Evolutionary conservation across 2,329 filamentous ascomycete species (phyloP), one percentile per base, ranked within the genome.

Genomic region (Raffaelea albimanens): DNA sequence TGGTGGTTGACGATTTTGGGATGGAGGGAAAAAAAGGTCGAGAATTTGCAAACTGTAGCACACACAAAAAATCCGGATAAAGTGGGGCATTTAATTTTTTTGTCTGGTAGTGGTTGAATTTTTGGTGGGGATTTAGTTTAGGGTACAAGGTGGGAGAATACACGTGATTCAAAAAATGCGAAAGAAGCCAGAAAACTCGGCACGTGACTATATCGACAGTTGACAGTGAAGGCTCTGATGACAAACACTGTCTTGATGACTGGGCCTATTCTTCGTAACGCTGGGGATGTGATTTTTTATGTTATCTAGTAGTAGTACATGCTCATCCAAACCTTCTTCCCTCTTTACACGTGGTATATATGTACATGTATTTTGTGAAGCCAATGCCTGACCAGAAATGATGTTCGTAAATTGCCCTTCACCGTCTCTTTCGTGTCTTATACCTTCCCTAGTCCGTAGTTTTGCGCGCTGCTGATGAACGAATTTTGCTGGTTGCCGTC

Each of bases 381-480:
- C n/a, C n/a, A n/a, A n/a, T n/a, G n/a, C n/a, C n/a, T n/a, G n/a
- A n/a, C n/a, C n/a, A n/a, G n/a, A n/a, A n/a, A n/a, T n/a, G n/a
- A n/a, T n/a, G n/a, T n/a, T n/a, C 13, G 25, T 29, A 7, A 29
- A 29, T 29, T 29, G 9, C n/a, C n/a, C n/a, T 38, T 38, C n/a
- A 16, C 31, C 31, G 31, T 38, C 34, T 38, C n/a, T 38, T 16
- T 38, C n/a, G 5, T 16, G 13, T 38, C n/a, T 16, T n/a, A n/a
- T 38, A n/a, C 5, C 14, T 38, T 16, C 4, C 40, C 56, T 33
- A 72, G 53, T 3, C 68, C 67, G 47, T 71, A 72, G 51, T 51
- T 65, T 46, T 55, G 56, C 3, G 60, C 61, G 53, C 62, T 69
- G 49, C 66, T 62, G 21, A 61, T 44, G n/a, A 59, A 47, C 21